These are phyloP conservation scores for Trametes coccinea DNA, from an alignment of 768 basidiomycete genomes.

Conservation along the genomic window DNA sequence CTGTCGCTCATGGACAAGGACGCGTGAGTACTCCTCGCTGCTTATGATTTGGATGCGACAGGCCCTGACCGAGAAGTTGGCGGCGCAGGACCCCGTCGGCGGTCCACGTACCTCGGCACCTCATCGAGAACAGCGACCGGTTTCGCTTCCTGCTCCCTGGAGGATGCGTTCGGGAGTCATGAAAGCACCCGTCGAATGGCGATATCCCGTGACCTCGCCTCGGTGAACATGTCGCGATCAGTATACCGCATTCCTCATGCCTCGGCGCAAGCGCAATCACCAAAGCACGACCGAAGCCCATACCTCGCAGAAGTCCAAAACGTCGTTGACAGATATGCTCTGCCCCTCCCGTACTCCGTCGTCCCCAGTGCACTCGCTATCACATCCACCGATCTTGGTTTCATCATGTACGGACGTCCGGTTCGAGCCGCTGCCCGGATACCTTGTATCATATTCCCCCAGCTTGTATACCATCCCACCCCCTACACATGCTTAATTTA, in stretches of 20 bases:
- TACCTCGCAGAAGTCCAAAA: no score
- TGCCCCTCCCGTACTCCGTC: no score
- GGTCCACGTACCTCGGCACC: conserved; percentile 52
- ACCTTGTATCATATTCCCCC: neutral
- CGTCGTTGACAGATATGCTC: no score
- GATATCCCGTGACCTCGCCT: no score
- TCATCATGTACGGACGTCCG: neutral
- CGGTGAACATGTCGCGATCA: no score
- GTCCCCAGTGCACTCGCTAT: no score
- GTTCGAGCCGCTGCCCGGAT: neutral
- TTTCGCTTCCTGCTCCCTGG: conserved; percentile 58
- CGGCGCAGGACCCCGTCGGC: conserved; percentile 44
- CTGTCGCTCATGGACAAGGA: conserved; percentile 53
- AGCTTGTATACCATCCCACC: neutral
- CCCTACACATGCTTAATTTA: conserved; percentile 9
- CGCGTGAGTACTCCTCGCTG: conserved; percentile 39
- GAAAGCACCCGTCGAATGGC: neutral
- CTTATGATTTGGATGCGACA: neutral
- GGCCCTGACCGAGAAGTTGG: conserved; percentile 21
- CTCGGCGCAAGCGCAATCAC: no score
- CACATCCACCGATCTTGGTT: neutral
- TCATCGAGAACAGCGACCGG: conserved; percentile 50
- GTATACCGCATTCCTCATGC: no score
- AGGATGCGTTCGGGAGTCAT: conserved; percentile 45
- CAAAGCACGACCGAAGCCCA: no score